Conservation (phyloP, 108 stramenopile species). For the Skeletonema menzelii region DNA sequence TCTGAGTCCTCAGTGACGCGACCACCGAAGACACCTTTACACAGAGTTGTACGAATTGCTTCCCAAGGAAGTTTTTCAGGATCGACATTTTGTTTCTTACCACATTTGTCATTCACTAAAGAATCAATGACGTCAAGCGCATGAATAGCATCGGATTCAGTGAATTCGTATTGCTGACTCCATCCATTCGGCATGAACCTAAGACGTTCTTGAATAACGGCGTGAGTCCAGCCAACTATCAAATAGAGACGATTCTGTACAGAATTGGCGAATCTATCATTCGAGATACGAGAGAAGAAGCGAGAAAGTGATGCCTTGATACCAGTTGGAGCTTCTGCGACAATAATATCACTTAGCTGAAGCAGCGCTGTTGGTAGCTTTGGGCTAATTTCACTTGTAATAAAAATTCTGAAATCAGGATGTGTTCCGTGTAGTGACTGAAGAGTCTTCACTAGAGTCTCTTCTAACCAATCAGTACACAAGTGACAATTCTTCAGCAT, state of each 20-base stretch:
- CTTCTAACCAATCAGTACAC: slow-evolving; percentile 96
- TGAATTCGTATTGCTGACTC: slow-evolving; percentile 95
- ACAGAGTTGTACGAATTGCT: slow-evolving; percentile 78
- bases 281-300: slow-evolving; percentile 84
- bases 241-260: slow-evolving; percentile 89
- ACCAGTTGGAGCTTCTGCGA: slow-evolving; percentile 95
- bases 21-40: slow-evolving; percentile 84
- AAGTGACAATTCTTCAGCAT: slow-evolving; percentile 97
- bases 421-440: slow-evolving; percentile 77
- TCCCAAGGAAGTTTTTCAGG: slow-evolving; percentile 90
- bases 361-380: slow-evolving; percentile 84
- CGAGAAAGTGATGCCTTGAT: slow-evolving; percentile 89
- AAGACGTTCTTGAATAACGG: slow-evolving; percentile 95
- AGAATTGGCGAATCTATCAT: slow-evolving; percentile 55
- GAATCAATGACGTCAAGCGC: slow-evolving; percentile 91
- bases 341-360: slow-evolving; percentile 75
- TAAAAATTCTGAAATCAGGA: slow-evolving; percentile 87
- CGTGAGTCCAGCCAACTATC: slow-evolving; percentile 94
- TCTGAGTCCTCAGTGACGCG: slow-evolving; percentile 66
- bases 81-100: slow-evolving; percentile 53
- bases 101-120: slow-evolving; percentile 58
- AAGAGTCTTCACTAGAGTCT: slow-evolving; percentile 92
- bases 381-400: slow-evolving; percentile 91
- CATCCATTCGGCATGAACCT: slow-evolving; percentile 94
- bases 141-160: slow-evolving; percentile 93